Conservation (phyloP, 2,329 filamentous ascomycete genomes). For the Epichloe sp. region DNA sequence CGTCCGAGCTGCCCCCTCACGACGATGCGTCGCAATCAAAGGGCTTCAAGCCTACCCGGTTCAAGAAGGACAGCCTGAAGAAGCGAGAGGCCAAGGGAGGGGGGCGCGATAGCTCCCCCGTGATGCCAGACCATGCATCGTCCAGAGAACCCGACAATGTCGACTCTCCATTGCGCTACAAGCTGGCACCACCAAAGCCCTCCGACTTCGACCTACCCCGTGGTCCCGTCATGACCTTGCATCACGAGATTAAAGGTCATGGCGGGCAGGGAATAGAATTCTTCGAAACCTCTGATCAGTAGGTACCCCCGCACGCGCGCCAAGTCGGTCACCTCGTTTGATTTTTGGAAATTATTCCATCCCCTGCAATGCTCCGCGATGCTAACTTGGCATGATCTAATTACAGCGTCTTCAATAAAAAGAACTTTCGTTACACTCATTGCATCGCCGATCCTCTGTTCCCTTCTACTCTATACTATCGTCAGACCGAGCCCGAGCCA, state of each 20-base stretch:
- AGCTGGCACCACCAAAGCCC: conserved; percentile 48
- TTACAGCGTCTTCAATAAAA: conserved; percentile 47
- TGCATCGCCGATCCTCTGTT: conserved; percentile 85
- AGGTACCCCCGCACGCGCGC: conserved; percentile 13
- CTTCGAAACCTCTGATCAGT: conserved; percentile 53
- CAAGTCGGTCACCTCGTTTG: not conserved
- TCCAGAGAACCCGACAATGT: conserved; percentile 24
- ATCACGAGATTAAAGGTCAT: conserved; percentile 38
- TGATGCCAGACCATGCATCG: conserved; percentile 43
- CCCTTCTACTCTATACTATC: conserved; percentile 76
- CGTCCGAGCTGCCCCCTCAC: conserved; percentile 22
- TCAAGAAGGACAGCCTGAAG: conserved; percentile 55
- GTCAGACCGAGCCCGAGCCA: conserved; percentile 74
- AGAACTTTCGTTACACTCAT: conserved; percentile 75
- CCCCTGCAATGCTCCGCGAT: not conserved
- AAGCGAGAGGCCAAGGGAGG: conserved; percentile 51
- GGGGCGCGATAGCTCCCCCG: conserved; percentile 38
- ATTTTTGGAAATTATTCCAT: not conserved
- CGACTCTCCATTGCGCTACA: conserved; percentile 45
- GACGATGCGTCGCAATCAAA: conserved; percentile 31
- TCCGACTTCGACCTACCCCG: conserved; percentile 48
- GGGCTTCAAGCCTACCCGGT: conserved; percentile 28
- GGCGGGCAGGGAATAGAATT: conserved; percentile 42
- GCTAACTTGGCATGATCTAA: conserved; percentile 12
- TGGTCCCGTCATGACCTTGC: conserved; percentile 41